Percentiles rank a stretch among this genome's conserved stretches.
Conservation (phyloP, 176 grass and related monocot genomes). For the Oryza coarctata region DNA sequence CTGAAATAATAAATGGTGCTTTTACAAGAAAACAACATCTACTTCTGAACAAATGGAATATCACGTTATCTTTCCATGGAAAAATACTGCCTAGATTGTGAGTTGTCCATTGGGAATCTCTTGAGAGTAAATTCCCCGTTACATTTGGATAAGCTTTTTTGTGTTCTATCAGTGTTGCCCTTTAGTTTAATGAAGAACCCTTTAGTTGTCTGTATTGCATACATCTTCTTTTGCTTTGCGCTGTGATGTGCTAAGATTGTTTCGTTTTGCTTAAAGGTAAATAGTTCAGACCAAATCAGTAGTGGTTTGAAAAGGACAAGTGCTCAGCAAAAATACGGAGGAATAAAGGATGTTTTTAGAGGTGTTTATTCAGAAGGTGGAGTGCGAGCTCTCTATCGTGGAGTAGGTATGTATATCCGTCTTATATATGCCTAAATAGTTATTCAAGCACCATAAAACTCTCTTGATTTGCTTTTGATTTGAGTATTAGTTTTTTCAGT, state of each 20-base stretch:
- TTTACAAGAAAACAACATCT: neutral
- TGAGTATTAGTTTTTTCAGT: slow-evolving; percentile 1
- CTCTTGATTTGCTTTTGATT: neutral
- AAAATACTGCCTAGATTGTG: neutral
- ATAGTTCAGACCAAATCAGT: slow-evolving; percentile 40
- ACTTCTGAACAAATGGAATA: neutral
- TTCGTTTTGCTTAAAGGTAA: slow-evolving; percentile 48
- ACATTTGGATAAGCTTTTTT: neutral
- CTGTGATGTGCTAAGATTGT: slow-evolving; percentile 4
- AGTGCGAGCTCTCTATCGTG: slow-evolving; percentile 76
- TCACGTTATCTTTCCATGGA: neutral
- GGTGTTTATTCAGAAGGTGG: slow-evolving; percentile 84
- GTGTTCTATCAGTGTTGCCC: neutral
- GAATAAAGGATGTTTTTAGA: slow-evolving; percentile 84
- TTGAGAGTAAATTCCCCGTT: neutral
- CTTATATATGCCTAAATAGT: slow-evolving; percentile 1
- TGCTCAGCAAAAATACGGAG: slow-evolving; percentile 59
- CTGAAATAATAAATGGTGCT: neutral
- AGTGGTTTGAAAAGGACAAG: slow-evolving; percentile 55
- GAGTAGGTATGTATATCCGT: slow-evolving; percentile 61
- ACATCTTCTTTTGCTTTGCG: neutral
- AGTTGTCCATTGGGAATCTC: neutral
- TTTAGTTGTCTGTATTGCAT: slow-evolving; percentile 14
- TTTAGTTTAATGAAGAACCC: neutral
- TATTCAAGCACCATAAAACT: neutral